Percentiles rank a stretch among this genome's conserved stretches.
Conservation (phyloP, 116 monocot species). For the Dioscorea cayenensis region DNA sequence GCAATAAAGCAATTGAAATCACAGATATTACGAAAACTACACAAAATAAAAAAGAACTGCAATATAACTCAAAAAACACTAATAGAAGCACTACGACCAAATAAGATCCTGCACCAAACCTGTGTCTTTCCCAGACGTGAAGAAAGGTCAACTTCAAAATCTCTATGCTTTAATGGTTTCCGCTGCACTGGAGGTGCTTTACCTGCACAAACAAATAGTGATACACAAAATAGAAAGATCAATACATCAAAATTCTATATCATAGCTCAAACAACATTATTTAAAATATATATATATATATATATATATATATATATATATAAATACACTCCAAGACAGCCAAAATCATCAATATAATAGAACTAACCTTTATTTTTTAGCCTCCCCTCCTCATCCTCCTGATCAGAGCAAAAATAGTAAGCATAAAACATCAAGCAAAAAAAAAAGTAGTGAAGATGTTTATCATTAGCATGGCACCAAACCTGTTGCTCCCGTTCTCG, state of each 20-base stretch:
- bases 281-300: no score
- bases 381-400: constrained; percentile 48
- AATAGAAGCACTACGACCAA: not conserved
- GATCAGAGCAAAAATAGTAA: not conserved
- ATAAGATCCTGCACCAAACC: constrained; percentile 28
- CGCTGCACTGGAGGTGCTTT: constrained; percentile 78
- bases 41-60: not conserved
- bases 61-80: not conserved
- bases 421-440: not conserved
- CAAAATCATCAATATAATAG: not conserved
- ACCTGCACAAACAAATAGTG: constrained; percentile 18
- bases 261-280: no score
- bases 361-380: constrained; percentile 35
- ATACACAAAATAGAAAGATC: not conserved
- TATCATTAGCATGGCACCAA: not conserved
- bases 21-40: no score
- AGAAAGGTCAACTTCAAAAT: constrained; percentile 95
- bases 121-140: constrained; percentile 95
- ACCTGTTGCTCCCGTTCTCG: constrained; percentile 72
- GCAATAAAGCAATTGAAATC: no score
- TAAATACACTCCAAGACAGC: not conserved
- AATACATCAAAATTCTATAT: no score
- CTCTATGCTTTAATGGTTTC: constrained; percentile 92
- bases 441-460: not conserved
- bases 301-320: no score